Evolutionary conservation across 2,329 filamentous ascomycete genomes (phyloP).

Genomic region (Fonsecaea multimorphosa): DNA sequence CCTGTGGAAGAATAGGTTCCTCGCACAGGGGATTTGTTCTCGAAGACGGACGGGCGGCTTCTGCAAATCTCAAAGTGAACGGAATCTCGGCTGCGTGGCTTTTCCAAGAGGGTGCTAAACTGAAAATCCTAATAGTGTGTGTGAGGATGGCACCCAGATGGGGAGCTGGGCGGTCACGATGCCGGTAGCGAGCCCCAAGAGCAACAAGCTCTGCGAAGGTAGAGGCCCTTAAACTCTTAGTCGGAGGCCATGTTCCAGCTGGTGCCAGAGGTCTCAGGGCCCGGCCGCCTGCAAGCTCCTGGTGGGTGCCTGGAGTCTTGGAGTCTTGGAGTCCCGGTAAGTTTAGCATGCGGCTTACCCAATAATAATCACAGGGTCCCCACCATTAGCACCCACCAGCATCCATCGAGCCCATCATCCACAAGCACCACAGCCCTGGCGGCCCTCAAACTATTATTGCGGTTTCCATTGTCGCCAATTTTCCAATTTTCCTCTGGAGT

Average conservation of each 20-base stretch:
- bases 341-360: conserved; percentile 4
- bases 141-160: no score
- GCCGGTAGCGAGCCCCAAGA: background rate
- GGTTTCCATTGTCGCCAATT: background rate
- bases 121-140: background rate
- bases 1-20: background rate
- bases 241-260: conserved; percentile 1
- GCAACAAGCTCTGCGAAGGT: background rate
- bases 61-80: background rate
- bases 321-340: background rate
- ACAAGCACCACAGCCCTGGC: no score
- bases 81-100: background rate
- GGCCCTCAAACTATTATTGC: background rate
- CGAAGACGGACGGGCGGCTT: background rate
- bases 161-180: no score
- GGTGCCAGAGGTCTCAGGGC: background rate
- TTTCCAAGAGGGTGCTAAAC: background rate
- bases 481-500: background rate
- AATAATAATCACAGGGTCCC: background rate
- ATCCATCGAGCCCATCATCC: no score
- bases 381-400: no score
- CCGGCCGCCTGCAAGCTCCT: background rate
- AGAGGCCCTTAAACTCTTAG: background rate
- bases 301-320: no score
- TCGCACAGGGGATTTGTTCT: conserved; percentile 9